Base-by-base conservation (phyloP, 83 land plant genomes). In the Thuja plicata region DNA sequence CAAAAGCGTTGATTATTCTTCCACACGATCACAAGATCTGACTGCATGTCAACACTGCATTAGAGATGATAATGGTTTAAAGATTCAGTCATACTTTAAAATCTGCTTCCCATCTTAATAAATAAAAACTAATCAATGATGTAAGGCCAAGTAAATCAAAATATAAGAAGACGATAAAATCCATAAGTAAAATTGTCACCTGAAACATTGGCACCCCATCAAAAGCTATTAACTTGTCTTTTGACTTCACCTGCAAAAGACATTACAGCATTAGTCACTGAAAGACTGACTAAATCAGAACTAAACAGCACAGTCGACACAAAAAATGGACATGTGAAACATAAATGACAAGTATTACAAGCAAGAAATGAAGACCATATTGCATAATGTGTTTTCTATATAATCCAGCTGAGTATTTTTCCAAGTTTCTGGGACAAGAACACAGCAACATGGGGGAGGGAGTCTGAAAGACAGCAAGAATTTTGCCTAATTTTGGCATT, bases 191-290 rank as follows among this genome's bases (percentile, higher is more conserved):
- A 35, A 38, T 57, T 88, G 89, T 91, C 52, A 96, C 97, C 97
- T 96, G 97, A 80, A 96, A 96, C 60, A 96, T 94, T 81, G 97
- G 97, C 89, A 96, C 97, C 86, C 97, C 97, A 92, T 95, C 97
- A 93, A 96, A 96, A 5, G 94, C 93, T 52, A 48, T 90, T 50
- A 85, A 54, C 16, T 15, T 16, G 89, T 92, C 94, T 24, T 90
- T 41, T 41, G 95, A 86, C 91, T 93, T 96, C 15, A 95, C 85
- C 95, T 95, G 87, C 52, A 60, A 91, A 87, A n/a, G 19, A 32
- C 35, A 48, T 27, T n/a, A 48, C 35, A 46, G 5, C 5, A 83
- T 83, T 16, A 48, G 55, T 46, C 35, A 13, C 16, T 30, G 32
- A 48, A 83, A 83, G 52, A 40, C 48, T 5, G 52, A 40, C 48